These are phyloP conservation scores for Syncephalastrum sp. DNA, from an alignment of 371 early-diverging fungal species.

Conservation along the genomic window DNA sequence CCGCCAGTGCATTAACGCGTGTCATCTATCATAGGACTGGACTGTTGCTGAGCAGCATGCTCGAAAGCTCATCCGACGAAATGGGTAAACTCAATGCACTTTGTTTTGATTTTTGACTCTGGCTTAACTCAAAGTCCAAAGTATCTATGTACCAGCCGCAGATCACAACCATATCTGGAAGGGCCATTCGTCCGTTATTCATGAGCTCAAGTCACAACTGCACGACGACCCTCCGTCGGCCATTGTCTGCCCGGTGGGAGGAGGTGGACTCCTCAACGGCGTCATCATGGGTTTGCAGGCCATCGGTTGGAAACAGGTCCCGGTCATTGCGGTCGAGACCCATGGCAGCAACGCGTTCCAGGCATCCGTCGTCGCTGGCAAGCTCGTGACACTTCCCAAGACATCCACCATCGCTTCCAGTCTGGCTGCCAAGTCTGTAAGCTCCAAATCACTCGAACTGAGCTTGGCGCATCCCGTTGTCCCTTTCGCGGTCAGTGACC, in stretches of 20 bases:
- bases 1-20: too few relatives aligned
- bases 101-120: not conserved
- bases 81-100: constrained; percentile 32
- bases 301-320: constrained; percentile 62
- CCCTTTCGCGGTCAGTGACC: constrained; percentile 62
- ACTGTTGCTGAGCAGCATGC: constrained; percentile 55
- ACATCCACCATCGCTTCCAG: constrained; percentile 57
- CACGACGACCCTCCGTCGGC: constrained; percentile 60
- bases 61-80: constrained; percentile 47
- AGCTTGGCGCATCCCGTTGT: constrained; percentile 60
- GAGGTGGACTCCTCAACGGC: constrained; percentile 73
- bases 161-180: constrained; percentile 62
- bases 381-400: constrained; percentile 50
- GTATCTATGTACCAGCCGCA: constrained; percentile 65
- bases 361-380: constrained; percentile 60
- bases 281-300: constrained; percentile 62
- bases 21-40: constrained; percentile 37
- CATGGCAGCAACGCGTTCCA: constrained; percentile 74
- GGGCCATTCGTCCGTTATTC: constrained; percentile 61
- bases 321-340: constrained; percentile 73
- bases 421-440: constrained; percentile 49
- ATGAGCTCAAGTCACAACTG: constrained; percentile 66
- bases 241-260: constrained; percentile 68
- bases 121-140: constrained; percentile 3
- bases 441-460: constrained; percentile 56